A percentile compares a stretch with the other conserved stretches of the same genome.
These are phyloP conservation scores for Fusarium phyllophilum DNA, from an alignment of 2,329 filamentous ascomycete genomes.

Conservation along the genomic window DNA sequence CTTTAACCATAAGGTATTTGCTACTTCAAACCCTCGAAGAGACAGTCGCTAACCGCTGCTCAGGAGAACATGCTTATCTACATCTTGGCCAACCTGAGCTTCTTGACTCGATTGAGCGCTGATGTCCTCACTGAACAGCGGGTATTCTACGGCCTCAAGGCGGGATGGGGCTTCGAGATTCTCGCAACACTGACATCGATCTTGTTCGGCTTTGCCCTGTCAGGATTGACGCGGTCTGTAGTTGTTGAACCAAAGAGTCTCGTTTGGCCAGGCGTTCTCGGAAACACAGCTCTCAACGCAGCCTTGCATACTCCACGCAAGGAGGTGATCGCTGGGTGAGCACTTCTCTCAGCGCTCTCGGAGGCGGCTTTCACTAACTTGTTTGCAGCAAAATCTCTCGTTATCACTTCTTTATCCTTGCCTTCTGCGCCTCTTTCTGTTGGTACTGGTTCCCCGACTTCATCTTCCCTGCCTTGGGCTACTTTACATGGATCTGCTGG, in stretches of 20 bases:
- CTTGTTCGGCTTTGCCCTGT: constrained; percentile 62
- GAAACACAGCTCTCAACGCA: constrained; percentile 58
- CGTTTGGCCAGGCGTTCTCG: constrained; percentile 64
- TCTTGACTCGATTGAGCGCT: constrained; percentile 51
- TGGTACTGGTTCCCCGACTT: constrained; percentile 64
- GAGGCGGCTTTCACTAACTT: neutral
- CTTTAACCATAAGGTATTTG: constrained; percentile 47
- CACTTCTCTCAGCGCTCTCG: no score
- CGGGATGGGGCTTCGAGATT: constrained; percentile 61
- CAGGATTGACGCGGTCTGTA: constrained; percentile 56
- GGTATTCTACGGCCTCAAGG: constrained; percentile 56
- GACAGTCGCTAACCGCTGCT: rapidly evolving
- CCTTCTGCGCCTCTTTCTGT: constrained; percentile 49
- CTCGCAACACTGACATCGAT: constrained; percentile 60
- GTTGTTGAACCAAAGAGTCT: constrained; percentile 59
- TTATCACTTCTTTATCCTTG: constrained; percentile 57
- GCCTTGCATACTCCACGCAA: constrained; percentile 53
- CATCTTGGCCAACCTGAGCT: constrained; percentile 65
- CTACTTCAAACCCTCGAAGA: no score
- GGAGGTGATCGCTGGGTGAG: constrained; percentile 36
- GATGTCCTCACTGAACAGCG: constrained; percentile 50
- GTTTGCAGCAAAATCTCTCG: constrained; percentile 48
- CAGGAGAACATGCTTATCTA: constrained; percentile 64
- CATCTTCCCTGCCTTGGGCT: constrained; percentile 57
- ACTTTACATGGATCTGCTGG: constrained; percentile 61